Evolutionary conservation across 179 eudicot species (phyloP).

Genomic region (Corrigiola litoralis): DNA sequence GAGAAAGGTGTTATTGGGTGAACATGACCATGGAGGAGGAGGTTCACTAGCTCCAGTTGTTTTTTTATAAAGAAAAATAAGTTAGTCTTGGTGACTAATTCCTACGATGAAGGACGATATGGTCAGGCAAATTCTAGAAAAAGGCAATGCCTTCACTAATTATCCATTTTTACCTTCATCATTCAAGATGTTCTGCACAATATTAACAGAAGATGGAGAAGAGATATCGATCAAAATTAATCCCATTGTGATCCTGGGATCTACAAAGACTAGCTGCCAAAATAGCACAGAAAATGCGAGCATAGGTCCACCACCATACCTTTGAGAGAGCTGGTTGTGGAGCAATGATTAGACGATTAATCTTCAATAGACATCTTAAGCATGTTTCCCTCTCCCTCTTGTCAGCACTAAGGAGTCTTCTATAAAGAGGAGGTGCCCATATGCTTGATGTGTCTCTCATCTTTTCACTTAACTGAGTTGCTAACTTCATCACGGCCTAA

Average conservation of each 20-base stretch:
- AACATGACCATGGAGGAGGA: neutral
- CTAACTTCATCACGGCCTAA: slow-evolving; percentile 75
- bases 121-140: neutral
- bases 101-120: neutral
- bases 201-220: no score
- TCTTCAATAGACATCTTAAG: slow-evolving; percentile 69
- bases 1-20: neutral
- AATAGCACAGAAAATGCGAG: no score
- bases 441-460: slow-evolving; percentile 61
- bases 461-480: slow-evolving; percentile 48
- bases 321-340: slow-evolving; percentile 53
- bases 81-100: neutral
- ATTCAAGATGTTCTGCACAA: no score
- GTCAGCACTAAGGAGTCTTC: slow-evolving; percentile 72
- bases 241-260: no score
- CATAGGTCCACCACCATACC: slow-evolving; percentile 31
- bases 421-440: slow-evolving; percentile 79
- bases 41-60: neutral
- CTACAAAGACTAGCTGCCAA: no score
- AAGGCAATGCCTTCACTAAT: no score
- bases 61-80: neutral
- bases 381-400: slow-evolving; percentile 79
- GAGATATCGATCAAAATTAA: no score
- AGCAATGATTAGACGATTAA: slow-evolving; percentile 47
- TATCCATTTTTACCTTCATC: no score